Evolutionary conservation across 2,329 filamentous ascomycete species (phyloP).

Genomic region (Colletotrichum nymphaeae): DNA sequence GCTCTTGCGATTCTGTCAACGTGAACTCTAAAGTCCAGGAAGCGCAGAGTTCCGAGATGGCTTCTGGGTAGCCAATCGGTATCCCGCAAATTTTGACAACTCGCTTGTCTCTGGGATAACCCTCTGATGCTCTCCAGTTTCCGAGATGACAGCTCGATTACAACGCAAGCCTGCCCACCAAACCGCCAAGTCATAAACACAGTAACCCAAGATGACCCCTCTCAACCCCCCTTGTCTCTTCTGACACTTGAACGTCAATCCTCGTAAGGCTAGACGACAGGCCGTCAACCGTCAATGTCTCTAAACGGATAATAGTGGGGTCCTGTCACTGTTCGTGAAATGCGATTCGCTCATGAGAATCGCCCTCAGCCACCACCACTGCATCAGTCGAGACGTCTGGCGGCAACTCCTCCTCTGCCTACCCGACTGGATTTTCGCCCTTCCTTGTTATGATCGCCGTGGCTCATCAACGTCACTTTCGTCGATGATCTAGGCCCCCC

Average conservation of each 20-base stretch:
- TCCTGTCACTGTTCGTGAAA: not conserved
- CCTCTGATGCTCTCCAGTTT: not conserved
- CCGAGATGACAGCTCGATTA: conserved; percentile 16
- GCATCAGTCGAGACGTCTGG: conserved; percentile 19
- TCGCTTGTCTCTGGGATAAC: not conserved
- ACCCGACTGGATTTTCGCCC: not conserved
- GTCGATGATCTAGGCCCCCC: conserved; percentile 2
- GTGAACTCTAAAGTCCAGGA: not conserved
- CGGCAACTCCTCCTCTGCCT: not conserved
- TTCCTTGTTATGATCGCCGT: conserved; percentile 12
- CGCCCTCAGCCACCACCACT: conserved; percentile 20
- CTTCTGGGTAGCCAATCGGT: conserved; percentile 22
- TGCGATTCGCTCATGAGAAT: conserved; percentile 31
- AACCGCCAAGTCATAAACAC: not conserved
- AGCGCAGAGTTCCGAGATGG: not conserved
- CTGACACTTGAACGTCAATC: conserved; percentile 13
- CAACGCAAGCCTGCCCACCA: conserved; percentile 1
- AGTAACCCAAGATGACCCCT: not conserved
- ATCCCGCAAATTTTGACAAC: conserved; percentile 6
- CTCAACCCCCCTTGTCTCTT: not conserved
- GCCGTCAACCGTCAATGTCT: conserved; percentile 5
- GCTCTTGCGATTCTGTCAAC: not conserved
- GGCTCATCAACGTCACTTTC: conserved; percentile 2
- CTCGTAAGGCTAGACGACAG: conserved; percentile 15
- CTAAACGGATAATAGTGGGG: conserved; percentile 15